Base-by-base conservation (phyloP, 345 rosid species). In the Euphorbia tirucalli region DNA sequence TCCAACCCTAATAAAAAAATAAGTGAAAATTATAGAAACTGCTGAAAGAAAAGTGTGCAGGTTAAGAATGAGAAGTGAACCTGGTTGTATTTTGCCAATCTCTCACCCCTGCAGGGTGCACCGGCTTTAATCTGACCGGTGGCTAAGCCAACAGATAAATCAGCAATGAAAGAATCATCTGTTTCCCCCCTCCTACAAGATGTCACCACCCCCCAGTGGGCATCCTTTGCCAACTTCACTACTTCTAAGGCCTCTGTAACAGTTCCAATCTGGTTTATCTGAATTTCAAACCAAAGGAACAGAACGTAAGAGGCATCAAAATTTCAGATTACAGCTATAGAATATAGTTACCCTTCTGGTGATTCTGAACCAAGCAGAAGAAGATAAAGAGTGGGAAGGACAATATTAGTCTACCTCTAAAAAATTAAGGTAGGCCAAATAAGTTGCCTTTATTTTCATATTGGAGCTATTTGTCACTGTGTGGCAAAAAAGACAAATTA, bases 31-130 rank as follows among this genome's bases (percentile, higher is more conserved):
- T 25, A 43, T 18, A 25, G 65, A 60, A 41, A 61, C 41, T 30
- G 14, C 59, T 8, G n/a, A n/a, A n/a, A 66, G 41, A 61, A 43
- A 24, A 62, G 18, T n/a, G 19, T 24, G 9, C 31, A 13, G 49
- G 35, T 66, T 16, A 7, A n/a, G 63, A 44, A 74, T 41, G 24
- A 66, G 69, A 80, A 68, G 64, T 65, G 60, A 71, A 95, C 99
- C 97, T 95, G 97, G 75, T 95, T 95, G 85, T 92, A 95, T 77
- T 95, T 95, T 61, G 90, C 90, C 56, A 93, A 72, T 49, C 97
- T 85, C 84, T 95, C 99, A 73, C 99, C 97, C 71, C 99, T 83
- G 85, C 93, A 90, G 72, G 99, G 99, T 82, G 97, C 99, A 69
- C 99, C 99, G 60, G 97, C 88, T 83, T 92, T 92, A 74, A 95